Evolutionary conservation across 805 yeast species (phyloP).

Genomic region (Pichia nakasei): DNA sequence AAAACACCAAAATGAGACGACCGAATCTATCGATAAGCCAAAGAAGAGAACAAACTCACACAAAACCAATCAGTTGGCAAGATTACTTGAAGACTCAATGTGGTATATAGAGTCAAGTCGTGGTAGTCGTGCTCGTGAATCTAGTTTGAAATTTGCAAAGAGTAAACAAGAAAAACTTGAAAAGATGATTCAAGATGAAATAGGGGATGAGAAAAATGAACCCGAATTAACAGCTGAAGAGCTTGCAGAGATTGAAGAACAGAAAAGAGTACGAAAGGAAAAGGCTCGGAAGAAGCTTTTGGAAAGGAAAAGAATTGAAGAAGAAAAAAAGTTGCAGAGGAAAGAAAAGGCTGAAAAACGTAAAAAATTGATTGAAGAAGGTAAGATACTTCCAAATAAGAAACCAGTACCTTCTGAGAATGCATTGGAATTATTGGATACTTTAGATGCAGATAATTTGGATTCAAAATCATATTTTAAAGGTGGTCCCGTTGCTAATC

Average conservation of each 20-base stretch:
- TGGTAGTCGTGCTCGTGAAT: conserved; percentile 4
- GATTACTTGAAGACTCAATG: conserved; percentile 14
- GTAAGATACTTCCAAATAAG: neutral
- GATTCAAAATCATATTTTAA: conserved; percentile 10
- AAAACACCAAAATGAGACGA: too few species aligned
- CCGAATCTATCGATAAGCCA: neutral
- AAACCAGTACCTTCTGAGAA: neutral
- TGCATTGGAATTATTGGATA: neutral
- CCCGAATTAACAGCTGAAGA: conserved; percentile 5
- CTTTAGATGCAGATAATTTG: neutral
- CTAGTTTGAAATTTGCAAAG: conserved; percentile 7
- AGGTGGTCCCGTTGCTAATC: conserved; percentile 14
- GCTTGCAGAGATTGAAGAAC: conserved; percentile 1
- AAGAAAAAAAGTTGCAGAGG: neutral
- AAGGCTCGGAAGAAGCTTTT: neutral
- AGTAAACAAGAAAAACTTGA: conserved; percentile 6
- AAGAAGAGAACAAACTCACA: neutral
- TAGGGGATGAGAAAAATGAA: neutral
- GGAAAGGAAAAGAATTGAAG: neutral
- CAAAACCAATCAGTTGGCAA: neutral
- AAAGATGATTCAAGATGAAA: neutral
- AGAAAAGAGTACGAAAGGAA: conserved; percentile 1
- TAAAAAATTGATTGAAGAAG: neutral
- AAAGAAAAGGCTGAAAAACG: neutral
- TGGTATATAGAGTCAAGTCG: conserved; percentile 19